Conservation (phyloP, 208 protist species). For the Acanthamoeba royreba region DNA sequence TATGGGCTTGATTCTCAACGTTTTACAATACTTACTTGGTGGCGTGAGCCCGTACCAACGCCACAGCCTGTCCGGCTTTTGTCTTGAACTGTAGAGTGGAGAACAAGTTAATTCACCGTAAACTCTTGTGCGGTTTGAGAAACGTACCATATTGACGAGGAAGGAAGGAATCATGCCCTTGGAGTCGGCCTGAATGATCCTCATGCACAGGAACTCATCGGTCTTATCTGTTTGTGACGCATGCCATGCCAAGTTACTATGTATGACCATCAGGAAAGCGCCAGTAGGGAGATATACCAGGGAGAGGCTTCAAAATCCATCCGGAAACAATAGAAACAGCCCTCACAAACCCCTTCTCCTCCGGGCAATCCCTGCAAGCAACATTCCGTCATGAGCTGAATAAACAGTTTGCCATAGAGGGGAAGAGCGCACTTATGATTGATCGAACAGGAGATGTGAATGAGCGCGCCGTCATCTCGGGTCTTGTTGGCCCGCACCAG, state of each 20-base stretch:
- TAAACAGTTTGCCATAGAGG: no score
- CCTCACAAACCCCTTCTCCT: not conserved
- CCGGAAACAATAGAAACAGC: not conserved
- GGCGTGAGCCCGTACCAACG: not conserved
- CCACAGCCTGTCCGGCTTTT: not conserved
- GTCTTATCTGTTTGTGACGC: not conserved
- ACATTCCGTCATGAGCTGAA: no score
- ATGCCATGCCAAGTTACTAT: not conserved
- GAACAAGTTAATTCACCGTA: no score
- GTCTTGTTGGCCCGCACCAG: not conserved
- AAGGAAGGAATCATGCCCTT: not conserved
- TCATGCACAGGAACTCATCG: not conserved
- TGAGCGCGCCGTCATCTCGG: not conserved
- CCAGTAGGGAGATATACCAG: no score
- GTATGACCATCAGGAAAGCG: no score
- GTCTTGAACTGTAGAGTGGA: not conserved
- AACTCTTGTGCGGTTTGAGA: no score
- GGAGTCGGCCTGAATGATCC: not conserved
- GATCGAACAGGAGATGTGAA: not conserved
- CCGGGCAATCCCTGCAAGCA: not conserved
- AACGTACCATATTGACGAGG: not conserved
- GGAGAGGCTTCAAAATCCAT: not conserved
- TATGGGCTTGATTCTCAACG: no score
- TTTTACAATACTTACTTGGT: not conserved
- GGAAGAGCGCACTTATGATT: conserved; percentile 9